Conservation (phyloP, 2,329 filamentous ascomycete genomes). For the Phaeomoniella chlamydospora region DNA sequence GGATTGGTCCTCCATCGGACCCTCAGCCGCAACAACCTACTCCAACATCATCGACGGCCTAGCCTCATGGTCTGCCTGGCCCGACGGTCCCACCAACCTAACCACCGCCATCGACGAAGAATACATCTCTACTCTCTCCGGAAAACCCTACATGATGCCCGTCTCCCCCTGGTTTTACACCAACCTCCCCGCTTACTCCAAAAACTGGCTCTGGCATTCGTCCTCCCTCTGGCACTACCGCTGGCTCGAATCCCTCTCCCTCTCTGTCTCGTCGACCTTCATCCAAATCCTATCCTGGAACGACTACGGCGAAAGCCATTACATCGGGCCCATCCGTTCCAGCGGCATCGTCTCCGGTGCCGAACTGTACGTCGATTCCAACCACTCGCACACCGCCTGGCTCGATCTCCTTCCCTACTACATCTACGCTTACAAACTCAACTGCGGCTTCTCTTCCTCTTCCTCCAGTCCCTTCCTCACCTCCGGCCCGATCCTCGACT, state of each 20-base stretch:
- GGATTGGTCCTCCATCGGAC: conserved; percentile 25
- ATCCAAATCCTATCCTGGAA: conserved; percentile 39
- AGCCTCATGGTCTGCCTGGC: neutral
- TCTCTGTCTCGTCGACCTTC: conserved; percentile 26
- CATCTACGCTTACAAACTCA: conserved; percentile 38
- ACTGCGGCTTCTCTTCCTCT: conserved; percentile 16
- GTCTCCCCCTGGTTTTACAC: conserved; percentile 38
- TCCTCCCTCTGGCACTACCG: conserved; percentile 29
- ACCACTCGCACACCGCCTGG: conserved; percentile 37
- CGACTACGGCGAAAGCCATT: conserved; percentile 45
- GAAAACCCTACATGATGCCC: conserved; percentile 5
- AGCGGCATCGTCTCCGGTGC: conserved; percentile 21
- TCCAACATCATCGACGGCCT: neutral
- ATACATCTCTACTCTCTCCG: neutral
- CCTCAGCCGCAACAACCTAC: conserved; percentile 10
- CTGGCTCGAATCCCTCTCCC: conserved; percentile 24
- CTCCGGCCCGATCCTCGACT: neutral
- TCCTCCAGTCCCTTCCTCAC: conserved; percentile 8
- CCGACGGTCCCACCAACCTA: neutral
- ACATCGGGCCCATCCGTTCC: conserved; percentile 31
- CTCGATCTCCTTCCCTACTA: conserved; percentile 34
- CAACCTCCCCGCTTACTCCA: conserved; percentile 26
- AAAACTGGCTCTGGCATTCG: conserved; percentile 37
- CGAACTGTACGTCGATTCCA: conserved; percentile 29
- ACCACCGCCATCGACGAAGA: neutral